Base-by-base conservation (phyloP, 1,284 basidiomycete genomes). In the Thelephora terrestris region DNA sequence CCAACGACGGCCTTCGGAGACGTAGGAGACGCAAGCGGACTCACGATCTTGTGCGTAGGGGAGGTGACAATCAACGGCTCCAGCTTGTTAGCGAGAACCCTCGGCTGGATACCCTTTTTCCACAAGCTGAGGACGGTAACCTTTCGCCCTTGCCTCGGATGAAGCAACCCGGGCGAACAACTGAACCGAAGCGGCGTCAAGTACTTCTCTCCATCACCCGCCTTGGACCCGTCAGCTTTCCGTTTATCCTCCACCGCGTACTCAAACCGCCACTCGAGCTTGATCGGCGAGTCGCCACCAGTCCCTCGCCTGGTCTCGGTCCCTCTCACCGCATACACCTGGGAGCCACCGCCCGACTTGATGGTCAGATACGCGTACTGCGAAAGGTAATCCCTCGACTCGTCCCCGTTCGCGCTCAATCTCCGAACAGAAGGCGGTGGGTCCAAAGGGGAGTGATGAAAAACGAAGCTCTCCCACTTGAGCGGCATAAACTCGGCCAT, bases 371-470 rank as follows among this genome's bases (percentile, higher is more conserved):
- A 74, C 7, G 84, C 87, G 54, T 86, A 79, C 24, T 81, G 75
- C 4, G 82, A 79, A 36, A 85, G 71, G 58, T 82, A 84, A 59
- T 91, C 88, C 35, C 74, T 72, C 32, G 73, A 70, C 53, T 82
- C 81, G 46, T 82, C 76, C 3, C 72, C 75, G 39, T 79, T 76
- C 47, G 82, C 64, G 5, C 74, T 81, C 25, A 91, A 62, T 48
- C 82, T 72, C 46, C 84, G 70, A 16, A 91, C 69, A 17, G 78
- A 71, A 3, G 87, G 88, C 6, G 75, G 67, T 14, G 76, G 65
- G 53, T 90, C 87, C 47, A 88, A 70, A 2, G 79, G 69, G 37
- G 79, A 76, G 57, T 85, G 76, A 61, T 89, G 85, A 58, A 88
- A 89, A 18, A 69, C 60, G 53, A 78, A 89, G 5, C 68, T 63